Evolutionary conservation across 768 basidiomycete species (phyloP).

Genomic region (Lactarius sanguifluus): DNA sequence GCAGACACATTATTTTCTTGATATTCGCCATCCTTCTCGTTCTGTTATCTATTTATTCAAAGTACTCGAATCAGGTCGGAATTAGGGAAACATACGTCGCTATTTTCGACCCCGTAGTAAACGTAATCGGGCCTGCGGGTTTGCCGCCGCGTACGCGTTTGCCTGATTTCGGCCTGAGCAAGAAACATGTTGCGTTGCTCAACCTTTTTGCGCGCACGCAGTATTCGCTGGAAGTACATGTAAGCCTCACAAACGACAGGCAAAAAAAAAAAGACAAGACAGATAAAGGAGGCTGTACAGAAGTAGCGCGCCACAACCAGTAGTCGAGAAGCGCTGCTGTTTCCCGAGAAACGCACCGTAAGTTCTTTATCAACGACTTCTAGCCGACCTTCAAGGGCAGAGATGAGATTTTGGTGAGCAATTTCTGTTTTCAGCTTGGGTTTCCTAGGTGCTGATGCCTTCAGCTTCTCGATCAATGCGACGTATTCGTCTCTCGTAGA

Average conservation of each 20-base stretch:
- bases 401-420: slow-evolving; percentile 61
- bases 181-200: slow-evolving; percentile 63
- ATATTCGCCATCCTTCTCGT: slow-evolving; percentile 61
- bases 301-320: slow-evolving; percentile 1
- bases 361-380: slow-evolving; percentile 68
- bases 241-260: slow-evolving; percentile 2
- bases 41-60: slow-evolving; percentile 39
- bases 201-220: slow-evolving; percentile 65
- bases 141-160: slow-evolving; percentile 74
- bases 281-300: slow-evolving; percentile 14
- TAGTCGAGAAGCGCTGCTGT: background rate
- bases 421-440: slow-evolving; percentile 55
- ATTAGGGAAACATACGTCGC: slow-evolving; percentile 52
- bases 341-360: slow-evolving; percentile 51
- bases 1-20: slow-evolving; percentile 49
- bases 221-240: slow-evolving; percentile 56
- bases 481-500: slow-evolving; percentile 75
- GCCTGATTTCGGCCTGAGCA: slow-evolving; percentile 75
- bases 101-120: slow-evolving; percentile 63
- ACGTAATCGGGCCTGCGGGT: slow-evolving; percentile 79
- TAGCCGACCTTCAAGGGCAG: slow-evolving; percentile 60
- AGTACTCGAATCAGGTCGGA: slow-evolving; percentile 32
- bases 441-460: slow-evolving; percentile 46
- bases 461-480: slow-evolving; percentile 60
- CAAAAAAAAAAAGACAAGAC: slow-evolving; percentile 13